phyloP scores from a whole-genome alignment of 768 basidiomycete species.

The Leccinum imitatum region DNA sequence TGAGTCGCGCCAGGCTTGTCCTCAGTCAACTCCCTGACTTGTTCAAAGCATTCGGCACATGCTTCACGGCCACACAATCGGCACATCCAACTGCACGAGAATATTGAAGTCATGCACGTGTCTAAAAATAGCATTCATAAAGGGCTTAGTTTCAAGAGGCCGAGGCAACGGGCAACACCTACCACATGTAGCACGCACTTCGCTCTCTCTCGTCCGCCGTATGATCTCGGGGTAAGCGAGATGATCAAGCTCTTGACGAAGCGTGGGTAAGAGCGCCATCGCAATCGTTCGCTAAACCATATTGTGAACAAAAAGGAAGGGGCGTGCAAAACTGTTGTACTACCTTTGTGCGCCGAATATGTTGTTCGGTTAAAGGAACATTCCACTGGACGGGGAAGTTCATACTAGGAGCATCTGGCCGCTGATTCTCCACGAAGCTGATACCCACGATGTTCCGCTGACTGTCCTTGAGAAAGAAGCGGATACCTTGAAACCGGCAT shows the following conservation, averaged over 20 bases:
- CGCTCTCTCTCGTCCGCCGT: constrained; percentile 72
- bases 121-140: constrained; percentile 47
- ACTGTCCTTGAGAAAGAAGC: constrained; percentile 68
- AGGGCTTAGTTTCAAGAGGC: constrained; percentile 7
- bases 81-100: constrained; percentile 89
- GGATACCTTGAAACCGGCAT: constrained; percentile 83
- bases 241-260: constrained; percentile 65
- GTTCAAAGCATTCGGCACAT: constrained; percentile 79
- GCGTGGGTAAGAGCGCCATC: constrained; percentile 61
- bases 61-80: constrained; percentile 87
- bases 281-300: constrained; percentile 61
- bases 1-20: constrained; percentile 48
- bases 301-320: constrained; percentile 13
- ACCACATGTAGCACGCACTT: constrained; percentile 87
- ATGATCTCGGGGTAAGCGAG: constrained; percentile 57
- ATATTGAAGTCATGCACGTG: constrained; percentile 92
- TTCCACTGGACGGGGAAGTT: constrained; percentile 69
- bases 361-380: constrained; percentile 45
- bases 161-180: constrained; percentile 27
- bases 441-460: constrained; percentile 61
- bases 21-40: constrained; percentile 62
- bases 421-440: constrained; percentile 66
- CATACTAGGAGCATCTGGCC: constrained; percentile 58
- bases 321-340: constrained; percentile 4
- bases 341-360: constrained; percentile 65